These are phyloP conservation scores for Citrus unshiu DNA, from an alignment of 345 rosid genomes.

Conservation along the genomic window DNA sequence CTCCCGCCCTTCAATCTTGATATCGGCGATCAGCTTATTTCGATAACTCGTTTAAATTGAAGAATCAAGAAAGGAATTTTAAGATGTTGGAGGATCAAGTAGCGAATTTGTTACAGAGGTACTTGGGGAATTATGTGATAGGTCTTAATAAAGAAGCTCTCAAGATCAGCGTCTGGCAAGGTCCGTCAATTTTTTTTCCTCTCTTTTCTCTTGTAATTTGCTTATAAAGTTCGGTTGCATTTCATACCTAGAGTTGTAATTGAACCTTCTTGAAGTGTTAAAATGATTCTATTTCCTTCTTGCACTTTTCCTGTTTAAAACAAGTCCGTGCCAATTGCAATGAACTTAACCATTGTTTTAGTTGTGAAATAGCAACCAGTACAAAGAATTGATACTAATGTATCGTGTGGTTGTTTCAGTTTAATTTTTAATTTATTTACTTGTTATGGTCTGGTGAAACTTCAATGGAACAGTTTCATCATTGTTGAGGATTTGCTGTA, in stretches of 20 bases:
- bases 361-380: background rate
- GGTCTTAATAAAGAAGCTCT: constrained; percentile 95
- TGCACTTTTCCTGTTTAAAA: background rate
- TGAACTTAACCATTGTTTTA: background rate
- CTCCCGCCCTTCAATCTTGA: background rate
- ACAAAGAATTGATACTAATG: background rate
- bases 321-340: background rate
- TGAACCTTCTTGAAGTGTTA: background rate
- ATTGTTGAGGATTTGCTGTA: background rate
- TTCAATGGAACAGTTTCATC: background rate
- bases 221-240: background rate
- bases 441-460: background rate
- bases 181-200: constrained; percentile 26
- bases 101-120: constrained; percentile 78
- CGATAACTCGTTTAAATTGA: background rate
- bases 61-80: constrained; percentile 7
- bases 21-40: background rate
- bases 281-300: background rate
- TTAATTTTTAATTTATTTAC: background rate
- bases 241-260: background rate
- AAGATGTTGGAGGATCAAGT: constrained; percentile 99
- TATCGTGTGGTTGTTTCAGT: background rate
- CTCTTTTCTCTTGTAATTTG: background rate
- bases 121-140: constrained; percentile 81
- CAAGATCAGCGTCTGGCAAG: constrained; percentile 97